Evolutionary conservation across 2,329 filamentous ascomycete genomes (phyloP).

Genomic region (Aspergillus sclerotialis): DNA sequence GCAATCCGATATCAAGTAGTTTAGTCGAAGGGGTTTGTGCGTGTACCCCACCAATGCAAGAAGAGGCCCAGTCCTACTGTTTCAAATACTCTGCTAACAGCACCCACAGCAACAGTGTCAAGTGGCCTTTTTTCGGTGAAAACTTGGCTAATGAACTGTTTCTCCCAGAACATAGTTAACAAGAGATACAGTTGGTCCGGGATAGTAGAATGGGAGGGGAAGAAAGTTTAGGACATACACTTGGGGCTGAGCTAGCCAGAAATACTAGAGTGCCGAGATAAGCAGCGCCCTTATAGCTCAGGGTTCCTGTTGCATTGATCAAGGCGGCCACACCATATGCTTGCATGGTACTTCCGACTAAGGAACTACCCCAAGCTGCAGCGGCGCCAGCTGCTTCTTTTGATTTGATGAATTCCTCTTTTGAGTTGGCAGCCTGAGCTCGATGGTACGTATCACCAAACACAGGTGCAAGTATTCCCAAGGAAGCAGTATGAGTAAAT

Average conservation of each 20-base stretch:
- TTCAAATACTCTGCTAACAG: conserved; percentile 80
- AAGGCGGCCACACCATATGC: conserved; percentile 83
- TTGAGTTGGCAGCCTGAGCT: conserved; percentile 83
- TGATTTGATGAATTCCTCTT: conserved; percentile 92
- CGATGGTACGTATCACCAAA: conserved; percentile 94
- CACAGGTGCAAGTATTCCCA: conserved; percentile 78
- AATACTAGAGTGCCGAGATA: conserved; percentile 91
- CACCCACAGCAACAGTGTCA: conserved; percentile 81
- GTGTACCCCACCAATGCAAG: conserved; percentile 96
- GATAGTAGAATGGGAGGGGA: background rate
- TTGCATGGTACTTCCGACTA: conserved; percentile 82
- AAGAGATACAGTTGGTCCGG: background rate
- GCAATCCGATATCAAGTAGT: no score
- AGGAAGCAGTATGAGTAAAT: conserved; percentile 90
- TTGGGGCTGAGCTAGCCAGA: conserved; percentile 79
- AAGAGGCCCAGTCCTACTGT: conserved; percentile 86
- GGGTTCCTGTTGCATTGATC: conserved; percentile 88
- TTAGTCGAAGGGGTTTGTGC: conserved; percentile 86
- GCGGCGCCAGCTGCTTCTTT: conserved; percentile 86
- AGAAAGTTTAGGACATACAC: conserved; percentile 54
- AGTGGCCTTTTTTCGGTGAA: conserved; percentile 86
- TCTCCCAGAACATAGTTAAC: background rate
- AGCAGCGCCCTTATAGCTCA: conserved; percentile 94
- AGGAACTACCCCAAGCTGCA: conserved; percentile 81
- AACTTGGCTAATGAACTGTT: conserved; percentile 75